Evolutionary conservation across 2,329 filamentous ascomycete species (phyloP), one percentile per base, ranked within the genome.

Genomic region (Neofusicoccum parvum): DNA sequence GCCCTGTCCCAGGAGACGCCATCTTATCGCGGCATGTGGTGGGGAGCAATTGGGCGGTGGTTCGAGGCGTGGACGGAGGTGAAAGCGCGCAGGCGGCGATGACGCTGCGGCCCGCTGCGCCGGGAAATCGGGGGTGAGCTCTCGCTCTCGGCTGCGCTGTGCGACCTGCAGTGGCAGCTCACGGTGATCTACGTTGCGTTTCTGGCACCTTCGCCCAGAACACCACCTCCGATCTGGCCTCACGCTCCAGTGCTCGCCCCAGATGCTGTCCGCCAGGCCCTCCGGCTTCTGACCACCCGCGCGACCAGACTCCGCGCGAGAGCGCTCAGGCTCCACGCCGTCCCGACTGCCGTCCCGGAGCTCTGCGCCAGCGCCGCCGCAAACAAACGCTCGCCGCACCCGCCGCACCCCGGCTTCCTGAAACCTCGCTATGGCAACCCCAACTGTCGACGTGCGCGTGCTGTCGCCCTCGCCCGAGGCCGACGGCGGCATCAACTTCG

Each of bases 391-490:
- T 34, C 69, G 68, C 2, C 73, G 73, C 15, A 75, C 58, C 15
- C 73, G 70, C 46, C 71, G 64, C 58, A 68, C 70, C 60, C 75
- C 71, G 20, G 72, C 69, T 49, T 72, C 69, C 32, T 71, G 54
- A 34, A 59, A 27, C 3, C 15, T 45, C 12, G 17, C 17, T 34
- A 65, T 65, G 63, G 36, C 63, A 6, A 45, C 14, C 27, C 65
- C 45, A 23, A 62, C 65, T 20, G 67, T 80, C 69, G 75, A 80
- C 63, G 73, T 80, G 60, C 76, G 73, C 70, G 68, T 80, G 43
- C 71, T 79, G 23, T 79, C 78, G 43, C 78, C 77, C 6, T 79
- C 76, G 17, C 69, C 74, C 27, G 78, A 79, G 64, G 68, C 78
- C 10, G 72, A 76, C 36, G 72, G 73, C 67, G 74, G 70, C 69